Evolutionary conservation across 495 filamentous ascomycete species (phyloP).

Genomic region (Annulohypoxylon maeteangense): DNA sequence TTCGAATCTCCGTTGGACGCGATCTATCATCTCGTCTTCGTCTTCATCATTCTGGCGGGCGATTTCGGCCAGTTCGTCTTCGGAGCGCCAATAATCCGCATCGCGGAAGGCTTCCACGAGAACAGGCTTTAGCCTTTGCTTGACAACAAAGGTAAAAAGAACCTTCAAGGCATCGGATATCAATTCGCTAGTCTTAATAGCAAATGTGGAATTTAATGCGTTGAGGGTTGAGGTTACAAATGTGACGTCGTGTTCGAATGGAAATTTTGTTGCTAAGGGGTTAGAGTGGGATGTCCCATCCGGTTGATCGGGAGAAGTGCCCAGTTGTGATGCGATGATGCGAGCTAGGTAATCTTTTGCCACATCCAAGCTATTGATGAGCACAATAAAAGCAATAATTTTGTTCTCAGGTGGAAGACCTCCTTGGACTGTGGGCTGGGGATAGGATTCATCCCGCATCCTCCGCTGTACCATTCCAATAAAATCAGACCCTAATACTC

Average conservation of each 20-base stretch:
- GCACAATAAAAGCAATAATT: constrained; percentile 84
- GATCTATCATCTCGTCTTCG: constrained; percentile 61
- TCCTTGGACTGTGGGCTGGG: constrained; percentile 76
- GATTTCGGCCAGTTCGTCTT: constrained; percentile 63
- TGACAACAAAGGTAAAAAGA: constrained; percentile 87
- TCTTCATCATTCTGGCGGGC: constrained; percentile 62
- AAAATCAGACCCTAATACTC: constrained; percentile 92
- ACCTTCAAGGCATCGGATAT: constrained; percentile 83
- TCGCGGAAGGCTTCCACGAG: constrained; percentile 91
- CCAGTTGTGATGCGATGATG: constrained; percentile 76
- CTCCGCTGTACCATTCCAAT: constrained; percentile 96
- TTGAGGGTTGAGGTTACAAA: constrained; percentile 74
- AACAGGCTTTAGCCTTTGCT: constrained; percentile 84
- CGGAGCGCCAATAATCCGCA: constrained; percentile 75
- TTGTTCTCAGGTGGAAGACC: constrained; percentile 84
- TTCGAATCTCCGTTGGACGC: constrained; percentile 80
- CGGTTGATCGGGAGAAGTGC: constrained; percentile 53
- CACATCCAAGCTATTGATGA: constrained; percentile 95
- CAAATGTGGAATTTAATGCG: constrained; percentile 75
- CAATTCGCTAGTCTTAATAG: constrained; percentile 80
- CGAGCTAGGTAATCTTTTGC: constrained; percentile 88
- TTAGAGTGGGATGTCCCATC: constrained; percentile 41
- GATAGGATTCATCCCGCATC: constrained; percentile 95
- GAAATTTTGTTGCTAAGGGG: constrained; percentile 74
- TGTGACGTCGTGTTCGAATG: constrained; percentile 76